These are phyloP conservation scores for Chalciporus sp. DNA, from an alignment of 1,284 basidiomycete genomes.

Conservation along the genomic window DNA sequence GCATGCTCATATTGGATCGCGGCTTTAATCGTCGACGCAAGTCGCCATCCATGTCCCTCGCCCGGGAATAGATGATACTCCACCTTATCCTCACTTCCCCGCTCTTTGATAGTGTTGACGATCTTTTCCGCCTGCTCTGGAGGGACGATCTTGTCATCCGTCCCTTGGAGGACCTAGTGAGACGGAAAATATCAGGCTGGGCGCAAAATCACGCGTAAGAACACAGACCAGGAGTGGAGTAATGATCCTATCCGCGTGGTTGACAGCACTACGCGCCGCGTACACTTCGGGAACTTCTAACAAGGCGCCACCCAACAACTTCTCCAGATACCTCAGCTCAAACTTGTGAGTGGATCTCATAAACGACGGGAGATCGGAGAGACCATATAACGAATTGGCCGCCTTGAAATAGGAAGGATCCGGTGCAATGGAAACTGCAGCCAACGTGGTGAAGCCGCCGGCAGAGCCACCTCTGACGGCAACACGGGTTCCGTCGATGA, in stretches of 20 bases:
- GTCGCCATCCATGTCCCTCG: conserved; percentile 56
- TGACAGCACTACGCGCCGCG: background rate
- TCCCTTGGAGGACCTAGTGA: conserved; percentile 47
- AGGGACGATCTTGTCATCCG: conserved; percentile 49
- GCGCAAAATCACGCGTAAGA: background rate
- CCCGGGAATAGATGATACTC: conserved; percentile 48
- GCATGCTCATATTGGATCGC: conserved; percentile 45
- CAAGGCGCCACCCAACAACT: conserved; percentile 54
- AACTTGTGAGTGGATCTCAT: conserved; percentile 66
- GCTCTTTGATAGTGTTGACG: conserved; percentile 38
- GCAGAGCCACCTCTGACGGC: conserved; percentile 62
- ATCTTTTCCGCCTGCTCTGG: conserved; percentile 49
- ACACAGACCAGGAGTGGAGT: conserved; percentile 1
- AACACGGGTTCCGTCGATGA: conserved; percentile 43
- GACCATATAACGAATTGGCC: conserved; percentile 51
- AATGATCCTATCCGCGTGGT: conserved; percentile 3
- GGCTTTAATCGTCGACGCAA: conserved; percentile 45
- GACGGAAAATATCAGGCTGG: background rate
- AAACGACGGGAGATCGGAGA: conserved; percentile 53
- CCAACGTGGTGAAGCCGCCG: conserved; percentile 61
- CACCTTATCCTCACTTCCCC: conserved; percentile 36
- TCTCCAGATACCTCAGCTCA: conserved; percentile 51
- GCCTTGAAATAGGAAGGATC: conserved; percentile 25
- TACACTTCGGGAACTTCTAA: conserved; percentile 1
- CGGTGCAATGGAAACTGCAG: conserved; percentile 43